These are phyloP conservation scores for Mycena rebaudengoi DNA, from an alignment of 768 basidiomycete species.

Conservation along the genomic window DNA sequence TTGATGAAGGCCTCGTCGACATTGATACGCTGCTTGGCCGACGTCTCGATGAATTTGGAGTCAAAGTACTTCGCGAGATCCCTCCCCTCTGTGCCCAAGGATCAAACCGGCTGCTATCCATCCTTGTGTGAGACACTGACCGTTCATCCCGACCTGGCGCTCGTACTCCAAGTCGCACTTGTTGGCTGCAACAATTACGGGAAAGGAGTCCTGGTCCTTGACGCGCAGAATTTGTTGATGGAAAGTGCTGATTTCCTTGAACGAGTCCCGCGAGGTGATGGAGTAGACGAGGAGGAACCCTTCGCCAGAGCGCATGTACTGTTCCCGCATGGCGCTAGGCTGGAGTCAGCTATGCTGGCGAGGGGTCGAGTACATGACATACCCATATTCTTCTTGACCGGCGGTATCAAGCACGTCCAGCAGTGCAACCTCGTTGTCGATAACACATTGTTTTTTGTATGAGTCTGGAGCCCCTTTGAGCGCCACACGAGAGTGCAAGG, in stretches of 20 bases:
- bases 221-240: constrained; percentile 96
- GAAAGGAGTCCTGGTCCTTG: constrained; percentile 96
- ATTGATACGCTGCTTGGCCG: constrained; percentile 95
- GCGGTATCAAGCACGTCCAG: constrained; percentile 97
- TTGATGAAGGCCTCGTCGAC: constrained; percentile 96
- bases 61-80: constrained; percentile 93
- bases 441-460: constrained; percentile 95
- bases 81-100: constrained; percentile 94
- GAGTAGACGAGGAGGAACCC: constrained; percentile 98
- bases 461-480: constrained; percentile 70
- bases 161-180: constrained; percentile 97
- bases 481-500: not conserved
- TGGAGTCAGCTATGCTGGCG: constrained; percentile 4
- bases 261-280: constrained; percentile 97
- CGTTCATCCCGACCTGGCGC: constrained; percentile 94
- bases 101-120: too few relatives aligned
- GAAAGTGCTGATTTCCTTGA: constrained; percentile 96
- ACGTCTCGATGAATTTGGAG: constrained; percentile 93
- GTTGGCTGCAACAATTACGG: constrained; percentile 97
- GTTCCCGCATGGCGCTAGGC: constrained; percentile 93
- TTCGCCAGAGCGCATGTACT: constrained; percentile 99
- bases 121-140: too few relatives aligned
- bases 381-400: constrained; percentile 99
- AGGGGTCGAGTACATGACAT: too few relatives aligned
- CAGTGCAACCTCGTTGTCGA: constrained; percentile 98